These are phyloP conservation scores for Cystofilobasidium ferigula DNA, from an alignment of 768 basidiomycete species.

Conservation along the genomic window DNA sequence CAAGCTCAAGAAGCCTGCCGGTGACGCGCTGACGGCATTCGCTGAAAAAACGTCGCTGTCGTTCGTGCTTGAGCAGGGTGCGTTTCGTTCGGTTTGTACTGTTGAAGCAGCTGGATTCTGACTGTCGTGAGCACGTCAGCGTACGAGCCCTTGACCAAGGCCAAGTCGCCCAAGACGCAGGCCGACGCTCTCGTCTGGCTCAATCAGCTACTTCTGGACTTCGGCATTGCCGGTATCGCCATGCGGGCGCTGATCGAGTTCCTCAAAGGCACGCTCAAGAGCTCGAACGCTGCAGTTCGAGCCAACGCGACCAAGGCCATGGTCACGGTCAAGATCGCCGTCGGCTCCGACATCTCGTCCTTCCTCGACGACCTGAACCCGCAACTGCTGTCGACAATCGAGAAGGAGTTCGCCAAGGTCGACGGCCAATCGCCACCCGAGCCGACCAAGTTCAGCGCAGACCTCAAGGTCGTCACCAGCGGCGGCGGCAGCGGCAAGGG, in stretches of 20 bases:
- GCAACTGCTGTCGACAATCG: conserved; percentile 80
- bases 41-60: conserved; percentile 88
- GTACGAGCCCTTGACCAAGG: conserved; percentile 84
- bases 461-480: conserved; percentile 49
- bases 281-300: conserved; percentile 86
- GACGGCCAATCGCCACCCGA: conserved; percentile 65
- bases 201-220: conserved; percentile 71
- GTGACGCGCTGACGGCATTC: conserved; percentile 69
- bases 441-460: conserved; percentile 64
- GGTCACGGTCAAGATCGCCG: conserved; percentile 82
- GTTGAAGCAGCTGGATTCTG: too few relatives aligned
- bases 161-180: conserved; percentile 93
- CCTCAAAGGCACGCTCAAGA: conserved; percentile 70
- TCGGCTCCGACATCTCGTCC: conserved; percentile 69
- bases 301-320: conserved; percentile 86
- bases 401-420: conserved; percentile 82
- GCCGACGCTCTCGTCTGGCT: conserved; percentile 85
- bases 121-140: conserved; percentile 43
- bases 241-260: conserved; percentile 80
- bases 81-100: conserved; percentile 24
- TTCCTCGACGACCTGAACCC: conserved; percentile 90
- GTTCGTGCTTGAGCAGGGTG: conserved; percentile 86
- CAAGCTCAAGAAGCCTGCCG: conserved; percentile 92
- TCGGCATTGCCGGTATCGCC: conserved; percentile 77
- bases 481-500: conserved; percentile 43